These are phyloP conservation scores for Phaffia tasmanica DNA, from an alignment of 768 basidiomycete genomes.

Conservation along the genomic window DNA sequence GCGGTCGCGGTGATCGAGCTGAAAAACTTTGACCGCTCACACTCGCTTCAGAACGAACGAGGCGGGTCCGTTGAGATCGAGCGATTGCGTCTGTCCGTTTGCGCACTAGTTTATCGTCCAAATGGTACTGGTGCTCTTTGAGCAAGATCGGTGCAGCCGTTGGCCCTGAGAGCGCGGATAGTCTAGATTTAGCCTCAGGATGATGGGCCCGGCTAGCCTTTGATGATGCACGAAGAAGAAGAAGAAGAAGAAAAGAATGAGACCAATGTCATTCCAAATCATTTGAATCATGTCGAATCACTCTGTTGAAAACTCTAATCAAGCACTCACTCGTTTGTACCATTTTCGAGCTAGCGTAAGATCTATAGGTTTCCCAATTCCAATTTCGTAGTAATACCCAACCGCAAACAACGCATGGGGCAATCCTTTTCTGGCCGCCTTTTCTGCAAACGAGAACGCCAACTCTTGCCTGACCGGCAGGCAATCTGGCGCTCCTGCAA, in stretches of 20 bases:
- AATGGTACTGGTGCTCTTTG: conserved; percentile 65
- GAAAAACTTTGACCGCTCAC: no score
- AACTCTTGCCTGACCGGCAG: conserved; percentile 82
- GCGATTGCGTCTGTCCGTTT: conserved; percentile 58
- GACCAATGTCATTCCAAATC: not conserved
- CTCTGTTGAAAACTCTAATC: no score
- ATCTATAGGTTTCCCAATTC: conserved; percentile 56
- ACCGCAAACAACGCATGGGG: conserved; percentile 84
- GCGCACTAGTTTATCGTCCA: conserved; percentile 68
- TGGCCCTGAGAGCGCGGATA: conserved; percentile 55
- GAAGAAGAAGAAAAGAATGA: conserved; percentile 10
- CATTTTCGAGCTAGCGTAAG: conserved; percentile 55
- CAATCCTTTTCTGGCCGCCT: conserved; percentile 54
- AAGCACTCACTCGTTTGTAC: conserved; percentile 53
- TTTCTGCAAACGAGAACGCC: conserved; percentile 80
- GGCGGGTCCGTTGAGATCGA: conserved; percentile 30
- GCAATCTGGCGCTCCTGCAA: conserved; percentile 63
- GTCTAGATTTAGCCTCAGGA: conserved; percentile 61
- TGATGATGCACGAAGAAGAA: conserved; percentile 5
- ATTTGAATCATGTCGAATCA: no score
- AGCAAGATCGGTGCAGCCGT: conserved; percentile 58
- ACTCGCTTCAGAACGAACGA: no score
- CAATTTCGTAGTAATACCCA: conserved; percentile 90
- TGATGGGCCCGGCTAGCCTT: conserved; percentile 74
- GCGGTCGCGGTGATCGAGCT: no score